phyloP scores from a whole-genome alignment of 768 basidiomycete genomes.

The Punctularia strigosozonata region DNA sequence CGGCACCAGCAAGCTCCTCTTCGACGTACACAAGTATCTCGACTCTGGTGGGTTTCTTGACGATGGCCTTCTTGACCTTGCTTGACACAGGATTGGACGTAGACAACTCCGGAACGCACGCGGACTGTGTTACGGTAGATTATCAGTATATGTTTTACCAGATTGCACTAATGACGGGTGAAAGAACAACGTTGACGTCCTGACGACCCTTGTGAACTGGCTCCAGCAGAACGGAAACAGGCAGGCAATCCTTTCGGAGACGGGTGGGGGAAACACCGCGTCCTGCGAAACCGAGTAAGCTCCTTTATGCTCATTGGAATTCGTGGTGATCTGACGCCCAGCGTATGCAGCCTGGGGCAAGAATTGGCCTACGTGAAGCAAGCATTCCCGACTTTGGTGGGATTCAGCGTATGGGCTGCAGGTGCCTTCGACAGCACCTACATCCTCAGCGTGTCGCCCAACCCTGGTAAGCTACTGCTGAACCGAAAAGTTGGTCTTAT shows the following conservation, averaged over 20 bases:
- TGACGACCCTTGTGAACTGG: slow-evolving; percentile 31
- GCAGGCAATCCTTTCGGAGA: slow-evolving; percentile 32
- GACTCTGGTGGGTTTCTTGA: slow-evolving; percentile 17
- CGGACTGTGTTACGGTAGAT: slow-evolving; percentile 28
- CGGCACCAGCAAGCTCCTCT: slow-evolving; percentile 24
- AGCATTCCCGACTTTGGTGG: slow-evolving; percentile 21
- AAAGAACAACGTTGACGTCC: slow-evolving; percentile 32
- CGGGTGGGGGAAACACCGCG: slow-evolving; percentile 30
- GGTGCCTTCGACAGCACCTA: slow-evolving; percentile 35
- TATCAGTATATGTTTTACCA: slow-evolving; percentile 12
- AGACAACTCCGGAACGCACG: slow-evolving; percentile 31
- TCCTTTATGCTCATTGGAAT: slow-evolving; percentile 36
- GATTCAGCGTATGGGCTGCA: slow-evolving; percentile 49
- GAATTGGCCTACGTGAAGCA: no score
- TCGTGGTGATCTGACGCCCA: not conserved
- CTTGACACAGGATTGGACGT: slow-evolving; percentile 6
- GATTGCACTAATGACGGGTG: slow-evolving; percentile 4
- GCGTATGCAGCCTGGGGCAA: not conserved
- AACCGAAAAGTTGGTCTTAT: no score
- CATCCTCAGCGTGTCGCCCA: slow-evolving; percentile 19
- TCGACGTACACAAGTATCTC: slow-evolving; percentile 36
- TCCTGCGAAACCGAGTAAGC: slow-evolving; percentile 26
- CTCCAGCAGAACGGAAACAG: slow-evolving; percentile 27
- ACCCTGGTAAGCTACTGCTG: no score
- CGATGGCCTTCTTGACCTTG: slow-evolving; percentile 11